Evolutionary conservation across 495 filamentous ascomycete genomes (phyloP).

Genomic region (Coniosporium apollinis): DNA sequence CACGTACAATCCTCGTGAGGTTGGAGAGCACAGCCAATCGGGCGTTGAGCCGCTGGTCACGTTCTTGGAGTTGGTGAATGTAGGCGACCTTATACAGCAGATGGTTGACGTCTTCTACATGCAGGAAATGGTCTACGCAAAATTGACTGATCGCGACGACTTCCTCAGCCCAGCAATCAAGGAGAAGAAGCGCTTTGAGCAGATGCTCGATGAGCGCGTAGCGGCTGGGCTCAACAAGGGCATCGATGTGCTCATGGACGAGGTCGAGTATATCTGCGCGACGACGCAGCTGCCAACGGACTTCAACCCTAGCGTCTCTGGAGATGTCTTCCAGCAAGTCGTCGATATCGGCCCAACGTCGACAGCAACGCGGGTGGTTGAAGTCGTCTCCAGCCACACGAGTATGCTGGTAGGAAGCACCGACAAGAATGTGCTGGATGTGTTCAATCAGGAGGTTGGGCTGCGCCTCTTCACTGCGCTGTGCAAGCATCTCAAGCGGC

Average conservation of each 20-base stretch:
- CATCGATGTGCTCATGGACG: slow-evolving; percentile 95
- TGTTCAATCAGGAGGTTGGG: slow-evolving; percentile 97
- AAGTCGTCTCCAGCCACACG: slow-evolving; percentile 73
- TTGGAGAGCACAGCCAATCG: slow-evolving; percentile 47
- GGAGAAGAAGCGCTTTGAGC: slow-evolving; percentile 96
- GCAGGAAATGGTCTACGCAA: slow-evolving; percentile 69
- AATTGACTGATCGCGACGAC: slow-evolving; percentile 80
- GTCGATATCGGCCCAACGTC: slow-evolving; percentile 67
- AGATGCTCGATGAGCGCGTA: slow-evolving; percentile 95
- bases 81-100: slow-evolving; percentile 94
- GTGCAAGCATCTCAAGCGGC: slow-evolving; percentile 94
- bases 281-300: slow-evolving; percentile 75
- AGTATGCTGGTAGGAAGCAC: slow-evolving; percentile 82
- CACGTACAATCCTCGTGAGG: slow-evolving; percentile 78
- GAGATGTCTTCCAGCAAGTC: slow-evolving; percentile 22
- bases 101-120: slow-evolving; percentile 99
- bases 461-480: slow-evolving; percentile 75
- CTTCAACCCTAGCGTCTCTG: slow-evolving; percentile 60
- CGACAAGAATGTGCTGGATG: slow-evolving; percentile 93
- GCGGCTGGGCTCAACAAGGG: slow-evolving; percentile 92
- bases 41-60: slow-evolving; percentile 86
- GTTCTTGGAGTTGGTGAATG: slow-evolving; percentile 94
- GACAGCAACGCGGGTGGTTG: slow-evolving; percentile 65
- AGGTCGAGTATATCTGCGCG: slow-evolving; percentile 88
- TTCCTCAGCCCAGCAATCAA: slow-evolving; percentile 82